These are phyloP conservation scores for Phytopythium delawarense DNA, from an alignment of 352 stramenopile genomes.

Conservation along the genomic window DNA sequence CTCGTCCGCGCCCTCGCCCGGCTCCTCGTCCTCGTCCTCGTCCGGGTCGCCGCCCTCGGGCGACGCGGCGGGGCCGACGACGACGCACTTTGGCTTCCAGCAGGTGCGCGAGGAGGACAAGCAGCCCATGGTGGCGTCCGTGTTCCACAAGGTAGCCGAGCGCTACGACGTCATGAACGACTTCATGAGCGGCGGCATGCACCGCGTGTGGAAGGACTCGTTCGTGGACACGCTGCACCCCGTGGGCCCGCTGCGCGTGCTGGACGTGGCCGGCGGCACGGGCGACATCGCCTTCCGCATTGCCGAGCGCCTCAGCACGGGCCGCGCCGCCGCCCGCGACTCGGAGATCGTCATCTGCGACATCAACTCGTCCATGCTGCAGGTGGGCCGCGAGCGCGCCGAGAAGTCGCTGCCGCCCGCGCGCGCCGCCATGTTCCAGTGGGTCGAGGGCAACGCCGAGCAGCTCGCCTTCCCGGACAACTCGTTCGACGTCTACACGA, in stretches of 20 bases:
- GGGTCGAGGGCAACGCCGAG: constrained; percentile 96
- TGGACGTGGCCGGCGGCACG: constrained; percentile 98
- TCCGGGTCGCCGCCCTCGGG: constrained; percentile 2
- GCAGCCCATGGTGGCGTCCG: constrained; percentile 92
- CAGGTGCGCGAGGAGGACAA: constrained; percentile 91
- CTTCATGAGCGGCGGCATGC: constrained; percentile 96
- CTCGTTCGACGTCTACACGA: constrained; percentile 98
- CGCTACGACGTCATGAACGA: constrained; percentile 99
- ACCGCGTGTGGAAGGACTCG: constrained; percentile 97
- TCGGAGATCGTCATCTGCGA: constrained; percentile 96
- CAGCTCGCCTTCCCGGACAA: constrained; percentile 92
- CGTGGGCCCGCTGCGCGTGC: constrained; percentile 61
- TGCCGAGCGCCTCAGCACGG: constrained; percentile 55
- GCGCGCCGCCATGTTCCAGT: constrained; percentile 67
- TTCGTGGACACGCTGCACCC: constrained; percentile 89
- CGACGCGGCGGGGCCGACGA: constrained; percentile 9
- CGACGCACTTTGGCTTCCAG: constrained; percentile 88
- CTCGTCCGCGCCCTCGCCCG: neutral
- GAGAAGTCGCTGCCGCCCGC: constrained; percentile 58
- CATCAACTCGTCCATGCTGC: constrained; percentile 99
- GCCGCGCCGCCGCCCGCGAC: constrained; percentile 21
- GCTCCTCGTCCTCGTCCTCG: neutral
- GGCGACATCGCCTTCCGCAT: constrained; percentile 99
- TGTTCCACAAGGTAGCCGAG: constrained; percentile 98
- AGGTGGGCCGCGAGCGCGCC: constrained; percentile 91